Conservation (phyloP, 208 protist species). For the Acanthamoeba lenticulata region DNA sequence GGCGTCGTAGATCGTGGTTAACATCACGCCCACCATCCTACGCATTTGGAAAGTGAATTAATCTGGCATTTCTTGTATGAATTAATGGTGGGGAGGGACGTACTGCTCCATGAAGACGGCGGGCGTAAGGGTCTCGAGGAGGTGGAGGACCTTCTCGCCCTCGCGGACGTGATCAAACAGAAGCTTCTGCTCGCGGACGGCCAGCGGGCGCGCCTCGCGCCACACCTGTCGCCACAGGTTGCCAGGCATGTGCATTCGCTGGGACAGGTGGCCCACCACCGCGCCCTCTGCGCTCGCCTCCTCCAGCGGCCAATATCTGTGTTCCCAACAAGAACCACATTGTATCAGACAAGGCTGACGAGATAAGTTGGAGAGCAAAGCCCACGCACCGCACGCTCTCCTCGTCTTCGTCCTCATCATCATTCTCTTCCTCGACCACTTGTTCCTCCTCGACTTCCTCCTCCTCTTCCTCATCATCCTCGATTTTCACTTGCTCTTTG, state of each 20-base stretch:
- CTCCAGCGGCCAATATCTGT: not conserved
- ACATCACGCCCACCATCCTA: constrained; percentile 1
- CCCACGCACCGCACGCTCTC: not conserved
- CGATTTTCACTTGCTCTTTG: not conserved
- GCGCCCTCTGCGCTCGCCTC: no score
- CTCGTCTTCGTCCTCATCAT: no score
- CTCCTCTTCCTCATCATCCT: no score
- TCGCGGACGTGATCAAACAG: constrained; percentile 79
- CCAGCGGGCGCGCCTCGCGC: constrained; percentile 39
- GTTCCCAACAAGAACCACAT: not conserved
- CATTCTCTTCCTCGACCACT: no score
- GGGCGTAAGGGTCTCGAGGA: constrained; percentile 25
- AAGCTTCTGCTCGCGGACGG: constrained; percentile 68
- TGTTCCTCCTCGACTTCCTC: no score
- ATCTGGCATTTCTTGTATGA: not conserved
- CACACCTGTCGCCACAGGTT: constrained; percentile 77
- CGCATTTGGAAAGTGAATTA: not conserved
- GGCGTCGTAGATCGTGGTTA: not conserved
- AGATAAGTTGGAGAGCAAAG: not conserved
- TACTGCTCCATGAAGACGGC: constrained; percentile 55
- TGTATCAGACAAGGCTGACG: no score
- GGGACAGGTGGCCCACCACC: constrained; percentile 59
- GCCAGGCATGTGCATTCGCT: constrained; percentile 65
- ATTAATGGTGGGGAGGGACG: not conserved
- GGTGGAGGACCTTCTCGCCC: constrained; percentile 73